A percentile compares a stretch with the other conserved stretches of the same genome.
phyloP scores from a whole-genome alignment of 345 rosid species.

The Streptanthus diversifolius region DNA sequence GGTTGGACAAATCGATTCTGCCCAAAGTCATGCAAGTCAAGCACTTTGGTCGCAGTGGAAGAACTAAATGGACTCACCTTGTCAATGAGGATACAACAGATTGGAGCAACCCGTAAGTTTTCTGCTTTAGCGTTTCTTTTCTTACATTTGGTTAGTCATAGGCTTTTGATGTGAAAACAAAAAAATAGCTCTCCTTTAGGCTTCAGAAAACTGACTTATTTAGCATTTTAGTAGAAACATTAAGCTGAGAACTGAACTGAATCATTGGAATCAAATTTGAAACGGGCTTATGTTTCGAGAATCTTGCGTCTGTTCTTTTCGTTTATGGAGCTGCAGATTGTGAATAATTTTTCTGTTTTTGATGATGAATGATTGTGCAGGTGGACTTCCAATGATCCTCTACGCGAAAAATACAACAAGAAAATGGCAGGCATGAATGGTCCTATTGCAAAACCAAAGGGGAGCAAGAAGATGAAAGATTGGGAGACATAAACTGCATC shows the following conservation, averaged over 20 bases:
- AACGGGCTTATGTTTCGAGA: not conserved
- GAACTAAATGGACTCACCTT: constrained; percentile 89
- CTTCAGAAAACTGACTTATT: not conserved
- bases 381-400: constrained; percentile 65
- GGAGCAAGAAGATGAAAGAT: constrained; percentile 77
- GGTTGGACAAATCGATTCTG: constrained; percentile 63
- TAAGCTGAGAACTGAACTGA: not conserved
- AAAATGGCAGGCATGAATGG: constrained; percentile 75
- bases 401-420: constrained; percentile 69
- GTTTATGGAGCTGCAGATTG: not conserved
- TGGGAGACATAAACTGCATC: constrained; percentile 42
- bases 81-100: constrained; percentile 79
- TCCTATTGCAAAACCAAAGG: constrained; percentile 61
- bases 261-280: not conserved
- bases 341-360: not conserved
- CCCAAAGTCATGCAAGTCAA: constrained; percentile 83
- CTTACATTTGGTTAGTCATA: not conserved
- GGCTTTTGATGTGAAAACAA: not conserved
- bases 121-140: not conserved
- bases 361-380: constrained; percentile 36
- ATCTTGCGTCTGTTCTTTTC: not conserved
- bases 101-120: constrained; percentile 75
- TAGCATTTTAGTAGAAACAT: constrained; percentile 11
- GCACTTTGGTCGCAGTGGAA: constrained; percentile 80
- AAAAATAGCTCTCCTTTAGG: not conserved